Percentiles rank a stretch among this genome's conserved stretches.
Evolutionary conservation across 306 rosid species (phyloP).

Genomic region (Casuarina cunninghamiana): DNA sequence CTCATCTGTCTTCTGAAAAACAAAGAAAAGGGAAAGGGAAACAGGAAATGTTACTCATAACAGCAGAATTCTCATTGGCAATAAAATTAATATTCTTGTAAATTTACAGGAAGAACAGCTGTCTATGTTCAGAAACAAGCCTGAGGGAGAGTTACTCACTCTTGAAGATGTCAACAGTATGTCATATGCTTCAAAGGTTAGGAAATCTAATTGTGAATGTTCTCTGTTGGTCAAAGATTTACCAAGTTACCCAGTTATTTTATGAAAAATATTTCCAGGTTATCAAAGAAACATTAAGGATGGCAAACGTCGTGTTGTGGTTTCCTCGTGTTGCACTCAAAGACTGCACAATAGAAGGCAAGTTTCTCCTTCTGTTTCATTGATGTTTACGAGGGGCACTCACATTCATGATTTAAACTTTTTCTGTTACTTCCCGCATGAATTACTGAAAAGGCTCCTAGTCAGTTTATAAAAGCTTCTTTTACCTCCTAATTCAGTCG

Average conservation of each 20-base stretch:
- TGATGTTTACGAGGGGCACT: too few relatives aligned
- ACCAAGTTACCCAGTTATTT: conserved; percentile 8
- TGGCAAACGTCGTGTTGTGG: conserved; percentile 71
- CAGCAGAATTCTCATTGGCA: not conserved
- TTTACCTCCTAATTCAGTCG: too few relatives aligned
- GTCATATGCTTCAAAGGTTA: conserved; percentile 65
- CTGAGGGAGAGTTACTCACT: conserved; percentile 44
- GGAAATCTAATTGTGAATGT: not conserved
- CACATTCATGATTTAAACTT: not conserved
- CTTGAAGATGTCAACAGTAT: conserved; percentile 58
- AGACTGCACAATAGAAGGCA: conserved; percentile 67
- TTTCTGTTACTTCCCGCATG: too few relatives aligned
- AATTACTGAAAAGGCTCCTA: too few relatives aligned
- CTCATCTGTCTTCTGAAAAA: not conserved
- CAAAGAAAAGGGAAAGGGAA: not conserved
- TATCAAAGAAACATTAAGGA: conserved; percentile 72
- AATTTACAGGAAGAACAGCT: conserved; percentile 63
- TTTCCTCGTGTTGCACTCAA: conserved; percentile 67
- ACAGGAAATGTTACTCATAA: not conserved
- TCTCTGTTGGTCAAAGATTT: conserved; percentile 8
- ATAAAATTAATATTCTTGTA: conserved; percentile 7
- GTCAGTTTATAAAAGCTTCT: too few relatives aligned
- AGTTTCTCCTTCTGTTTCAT: conserved; percentile 7
- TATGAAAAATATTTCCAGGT: conserved; percentile 41
- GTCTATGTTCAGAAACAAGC: conserved; percentile 49